These are phyloP conservation scores for Fusarium sp. DNA, from an alignment of 2,329 filamentous ascomycete genomes.

Conservation along the genomic window DNA sequence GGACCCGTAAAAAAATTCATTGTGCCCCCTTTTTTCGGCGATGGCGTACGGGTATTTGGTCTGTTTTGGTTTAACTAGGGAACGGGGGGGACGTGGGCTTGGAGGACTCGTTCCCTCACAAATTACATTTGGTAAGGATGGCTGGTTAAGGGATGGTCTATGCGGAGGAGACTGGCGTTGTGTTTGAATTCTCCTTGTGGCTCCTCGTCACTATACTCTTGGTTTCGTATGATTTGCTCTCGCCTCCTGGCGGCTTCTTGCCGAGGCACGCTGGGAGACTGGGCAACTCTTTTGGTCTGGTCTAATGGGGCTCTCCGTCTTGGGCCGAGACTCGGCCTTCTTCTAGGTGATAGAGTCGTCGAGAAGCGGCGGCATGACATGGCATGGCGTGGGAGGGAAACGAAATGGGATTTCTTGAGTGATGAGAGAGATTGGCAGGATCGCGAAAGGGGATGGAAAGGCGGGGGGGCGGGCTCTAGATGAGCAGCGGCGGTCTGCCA, in stretches of 20 bases:
- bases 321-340: conserved; percentile 29
- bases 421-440: conserved; percentile 43
- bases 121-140: conserved; percentile 34
- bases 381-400: conserved; percentile 1
- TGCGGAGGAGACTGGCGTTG: conserved; percentile 39
- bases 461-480: neutral
- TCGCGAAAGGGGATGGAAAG: conserved; percentile 3
- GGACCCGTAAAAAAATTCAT: conserved; percentile 45
- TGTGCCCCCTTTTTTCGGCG: conserved; percentile 39
- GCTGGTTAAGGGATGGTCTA: conserved; percentile 28
- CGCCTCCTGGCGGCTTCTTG: neutral
- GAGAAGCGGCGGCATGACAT: conserved; percentile 31
- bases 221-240: conserved; percentile 18
- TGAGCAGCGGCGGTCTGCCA: conserved; percentile 18
- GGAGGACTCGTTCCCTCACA: conserved; percentile 26
- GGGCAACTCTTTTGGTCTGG: conserved; percentile 24
- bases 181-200: conserved; percentile 32
- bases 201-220: conserved; percentile 28
- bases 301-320: conserved; percentile 35
- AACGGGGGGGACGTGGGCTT: conserved; percentile 20
- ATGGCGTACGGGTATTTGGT: conserved; percentile 39
- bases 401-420: neutral
- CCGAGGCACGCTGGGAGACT: conserved; percentile 4
- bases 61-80: conserved; percentile 35
- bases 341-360: conserved; percentile 35